Evolutionary conservation across 2,329 filamentous ascomycete genomes (phyloP), one percentile per base, ranked within the genome.

Genomic region (Ophiostoma ips): DNA sequence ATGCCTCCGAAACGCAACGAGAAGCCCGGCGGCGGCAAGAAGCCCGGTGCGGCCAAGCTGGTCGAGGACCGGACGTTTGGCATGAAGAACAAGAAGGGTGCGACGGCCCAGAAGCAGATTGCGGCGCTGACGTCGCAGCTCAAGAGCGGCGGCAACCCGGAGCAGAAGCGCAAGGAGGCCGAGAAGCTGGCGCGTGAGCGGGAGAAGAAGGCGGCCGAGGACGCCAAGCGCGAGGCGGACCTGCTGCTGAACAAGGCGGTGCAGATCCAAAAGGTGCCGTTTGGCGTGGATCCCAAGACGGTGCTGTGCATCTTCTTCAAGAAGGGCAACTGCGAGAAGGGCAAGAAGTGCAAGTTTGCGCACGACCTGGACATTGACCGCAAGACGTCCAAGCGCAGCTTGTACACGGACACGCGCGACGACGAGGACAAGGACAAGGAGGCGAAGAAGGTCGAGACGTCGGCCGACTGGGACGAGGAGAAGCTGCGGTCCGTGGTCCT

Each of bases 41-140:
- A 76, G 69, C 65, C 70, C 50, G 45, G 12, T 19, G 66, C 70
- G 52, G 60, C 70, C 59, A 87, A 87, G 70, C 61, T 73, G 41
- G 85, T 88, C 56, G 87, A 92, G 55, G 92, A 98, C 73, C 92
- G 90, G 71, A 95, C 92, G 46, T 98, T 98, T 75, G 92, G 92
- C 60, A 96, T 98, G 92, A 98, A 98, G 72, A 98, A 98, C 65
- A 98, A 98, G 74, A 98, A 95, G 75, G 92, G 92, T 58, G 84
- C 80, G 51, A 82, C 79, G 48, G 90, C 88, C 50, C 87, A 96
- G 70, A 94, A 82, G 68, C 80, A 89, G 59, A 96, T 98, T 63
- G 83, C 85, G 52, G 85, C 88, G 61, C 78, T 98, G 65, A 71
- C 81, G 58, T 76, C 81, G 44, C 83, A 88, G 60, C 76, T 81